phyloP scores from a whole-genome alignment of 169 alveolate genomes.

The Eimeria falciformis region DNA sequence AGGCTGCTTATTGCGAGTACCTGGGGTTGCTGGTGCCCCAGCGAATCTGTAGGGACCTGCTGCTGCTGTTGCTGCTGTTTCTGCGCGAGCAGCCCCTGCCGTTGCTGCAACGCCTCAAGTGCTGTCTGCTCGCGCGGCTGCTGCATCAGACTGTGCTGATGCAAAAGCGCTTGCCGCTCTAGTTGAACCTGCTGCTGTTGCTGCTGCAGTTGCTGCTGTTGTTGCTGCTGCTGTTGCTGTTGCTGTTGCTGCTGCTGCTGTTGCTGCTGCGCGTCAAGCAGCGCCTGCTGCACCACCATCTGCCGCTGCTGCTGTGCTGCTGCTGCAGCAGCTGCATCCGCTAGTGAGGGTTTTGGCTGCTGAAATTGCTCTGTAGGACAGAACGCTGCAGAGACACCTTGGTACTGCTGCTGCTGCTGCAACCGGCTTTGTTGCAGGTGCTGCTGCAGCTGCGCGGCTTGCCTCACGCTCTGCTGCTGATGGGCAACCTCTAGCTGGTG shows the following conservation, averaged over 20 bases:
- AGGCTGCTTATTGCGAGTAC: neutral
- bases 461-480: too few relatives aligned
- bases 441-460: neutral
- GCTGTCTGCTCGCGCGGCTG: too few relatives aligned
- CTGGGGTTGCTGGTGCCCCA: too few relatives aligned
- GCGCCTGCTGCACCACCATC: neutral
- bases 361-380: neutral
- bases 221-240: neutral
- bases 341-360: neutral
- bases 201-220: constrained; percentile 34
- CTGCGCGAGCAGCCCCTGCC: neutral
- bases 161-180: too few relatives aligned
- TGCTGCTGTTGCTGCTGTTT: neutral
- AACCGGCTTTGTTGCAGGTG: neutral
- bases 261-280: neutral
- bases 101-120: neutral
- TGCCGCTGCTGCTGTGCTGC: constrained; percentile 10
- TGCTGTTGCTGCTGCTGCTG: constrained; percentile 25
- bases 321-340: neutral
- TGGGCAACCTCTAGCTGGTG: too few relatives aligned
- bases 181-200: constrained; percentile 23
- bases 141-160: too few relatives aligned
- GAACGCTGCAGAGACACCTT: neutral
- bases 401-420: constrained; percentile 34
- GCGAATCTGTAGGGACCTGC: neutral